Percentiles rank a stretch among this genome's conserved stretches.
Conservation (phyloP, 148 eudicot genomes). For the Simmondsia chinensis region DNA sequence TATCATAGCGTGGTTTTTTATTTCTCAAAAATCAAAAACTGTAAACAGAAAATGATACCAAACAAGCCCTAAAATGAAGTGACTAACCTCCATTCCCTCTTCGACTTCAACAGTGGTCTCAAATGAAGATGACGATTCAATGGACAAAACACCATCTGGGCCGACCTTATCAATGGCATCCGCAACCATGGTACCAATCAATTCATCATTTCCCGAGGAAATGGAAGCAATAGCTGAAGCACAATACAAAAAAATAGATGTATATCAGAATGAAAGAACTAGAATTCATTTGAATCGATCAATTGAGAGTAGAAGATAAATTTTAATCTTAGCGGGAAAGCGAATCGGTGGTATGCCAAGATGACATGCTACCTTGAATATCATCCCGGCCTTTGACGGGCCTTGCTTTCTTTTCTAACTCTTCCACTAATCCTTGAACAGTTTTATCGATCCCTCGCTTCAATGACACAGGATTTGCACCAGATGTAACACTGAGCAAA, state of each 20-base stretch:
- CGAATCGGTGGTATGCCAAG: background rate
- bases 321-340: no score
- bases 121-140: conserved; percentile 95
- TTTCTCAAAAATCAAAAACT: no score
- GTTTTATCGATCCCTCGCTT: conserved; percentile 97
- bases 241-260: no score
- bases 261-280: no score
- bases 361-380: conserved; percentile 59
- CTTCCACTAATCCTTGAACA: conserved; percentile 59
- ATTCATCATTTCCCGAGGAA: conserved; percentile 93
- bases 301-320: no score
- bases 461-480: conserved; percentile 92
- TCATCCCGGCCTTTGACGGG: conserved; percentile 95
- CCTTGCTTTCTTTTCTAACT: conserved; percentile 76
- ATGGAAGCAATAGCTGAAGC: conserved; percentile 95
- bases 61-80: no score
- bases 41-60: no score
- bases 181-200: conserved; percentile 89
- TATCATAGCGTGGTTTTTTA: no score
- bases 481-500: conserved; percentile 80
- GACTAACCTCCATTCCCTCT: conserved; percentile 93
- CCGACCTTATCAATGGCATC: conserved; percentile 99
- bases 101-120: conserved; percentile 98
- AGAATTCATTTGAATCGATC: no score
- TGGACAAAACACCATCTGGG: conserved; percentile 92